phyloP scores from a whole-genome alignment of 139 green algal genomes.

The Auxenochlorella pyrenoidosa region DNA sequence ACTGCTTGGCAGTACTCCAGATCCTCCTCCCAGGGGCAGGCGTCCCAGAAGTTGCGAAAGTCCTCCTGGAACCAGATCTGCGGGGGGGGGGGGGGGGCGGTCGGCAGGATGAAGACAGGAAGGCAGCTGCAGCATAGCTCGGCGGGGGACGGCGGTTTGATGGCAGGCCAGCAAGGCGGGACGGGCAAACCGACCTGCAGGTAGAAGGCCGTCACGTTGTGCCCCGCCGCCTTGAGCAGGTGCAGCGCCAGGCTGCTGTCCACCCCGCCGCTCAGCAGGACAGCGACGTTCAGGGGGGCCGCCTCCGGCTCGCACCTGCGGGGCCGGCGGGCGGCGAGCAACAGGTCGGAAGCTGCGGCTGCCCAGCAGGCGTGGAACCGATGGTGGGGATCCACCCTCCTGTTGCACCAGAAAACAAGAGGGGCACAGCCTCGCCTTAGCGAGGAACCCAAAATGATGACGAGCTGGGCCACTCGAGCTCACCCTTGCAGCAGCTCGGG shows the following conservation, averaged over 20 bases:
- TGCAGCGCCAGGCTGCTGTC: constrained; percentile 94
- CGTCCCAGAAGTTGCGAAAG: constrained; percentile 95
- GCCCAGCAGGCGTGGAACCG: no score
- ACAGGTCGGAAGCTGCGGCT: no score
- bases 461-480: neutral
- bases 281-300: constrained; percentile 69
- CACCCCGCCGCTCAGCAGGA: constrained; percentile 95
- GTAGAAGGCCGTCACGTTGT: constrained; percentile 89
- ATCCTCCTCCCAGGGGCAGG: constrained; percentile 98
- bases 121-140: no score
- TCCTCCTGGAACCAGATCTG: constrained; percentile 77
- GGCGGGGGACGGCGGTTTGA: no score
- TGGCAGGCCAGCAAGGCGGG: no score
- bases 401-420: no score
- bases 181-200: constrained; percentile 80
- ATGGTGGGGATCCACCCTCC: no score
- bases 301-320: constrained; percentile 37
- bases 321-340: no score
- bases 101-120: no score
- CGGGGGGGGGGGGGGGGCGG: no score
- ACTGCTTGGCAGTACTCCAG: constrained; percentile 87
- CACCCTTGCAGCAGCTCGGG: constrained; percentile 32
- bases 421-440: no score
- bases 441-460: no score
- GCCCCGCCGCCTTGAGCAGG: constrained; percentile 85